Base-by-base conservation (phyloP, 768 basidiomycete genomes). In the Pleurotus pulmonarius region DNA sequence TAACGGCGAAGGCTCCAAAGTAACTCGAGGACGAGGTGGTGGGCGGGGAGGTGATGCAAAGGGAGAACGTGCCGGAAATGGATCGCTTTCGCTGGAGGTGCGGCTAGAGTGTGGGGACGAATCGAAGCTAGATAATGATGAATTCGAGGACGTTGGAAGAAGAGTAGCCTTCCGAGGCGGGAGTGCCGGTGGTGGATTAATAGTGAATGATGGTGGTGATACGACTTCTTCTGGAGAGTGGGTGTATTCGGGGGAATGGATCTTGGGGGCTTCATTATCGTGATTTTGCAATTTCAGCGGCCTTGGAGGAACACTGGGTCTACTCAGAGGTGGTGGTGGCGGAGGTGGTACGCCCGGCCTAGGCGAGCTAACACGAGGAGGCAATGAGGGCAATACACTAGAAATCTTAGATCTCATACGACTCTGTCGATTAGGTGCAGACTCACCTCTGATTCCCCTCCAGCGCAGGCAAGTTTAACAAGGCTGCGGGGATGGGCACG, bases 31-130 rank as follows among this genome's bases (percentile, higher is more conserved):
- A 46, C 74, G 64, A 8, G 75, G 75, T 22, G 75, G 74, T 29
- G 75, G 73, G 6, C 69, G 67, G 16, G 69, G 70, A 44, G 66
- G 70, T 18, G 67, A 61, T 11, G 59, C 56, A 20, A 49, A 37
- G 11, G 60, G 55, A 16, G 69, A 56, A 45, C 62, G 49, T 15
- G 49, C 55, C 18, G 29, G 46, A 15, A 49, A 22, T 44, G 41
- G 16, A 39, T 75, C 70, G 44, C 67, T 70, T 55, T 76, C 75
- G 39, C 69, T 73, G n/a, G 75, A 76, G 15, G 66, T 70, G 46
- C 69, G 67, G 58, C 75, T 76, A 16, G 76, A 73, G 58, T 72
- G 69, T 54, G 64, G 66, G 24, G 73, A 67, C 61, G 60, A 40
- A 25, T 53, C 51, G 12, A 40, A 20, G 20, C 51, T 29, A 15